Base-by-base conservation (phyloP, 2,329 filamentous ascomycete genomes). In the Botrytis paeoniae region DNA sequence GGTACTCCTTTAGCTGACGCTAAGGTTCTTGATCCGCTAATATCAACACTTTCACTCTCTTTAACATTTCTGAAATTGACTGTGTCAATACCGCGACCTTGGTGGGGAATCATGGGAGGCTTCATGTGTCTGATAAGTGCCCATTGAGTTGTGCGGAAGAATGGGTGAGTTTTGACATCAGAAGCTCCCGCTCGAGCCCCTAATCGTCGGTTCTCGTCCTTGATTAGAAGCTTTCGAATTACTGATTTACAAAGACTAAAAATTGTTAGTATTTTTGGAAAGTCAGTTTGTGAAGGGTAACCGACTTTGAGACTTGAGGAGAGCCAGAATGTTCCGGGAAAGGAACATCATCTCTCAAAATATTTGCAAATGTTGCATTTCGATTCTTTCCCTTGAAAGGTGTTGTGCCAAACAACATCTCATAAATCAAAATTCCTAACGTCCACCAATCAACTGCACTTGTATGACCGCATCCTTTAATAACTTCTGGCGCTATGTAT, bases 391-490 rank as follows among this genome's bases (percentile, higher is more conserved):
- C 96, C 86, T 99, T 99, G 88, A 99, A 99, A 1, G 96, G 96
- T 0, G 96, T 99, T 0, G 95, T 99, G 72, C 96, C 96, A 84
- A 95, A 99, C 51, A 99, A 87, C 96, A 99, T 99, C 83, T 99
- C 96, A 82, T 98, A 99, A 73, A 99, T 94, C 80, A 99, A 84
- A 77, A 99, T 98, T 32, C 96, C 96, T 70, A 99, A 84, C 0
- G 96, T 99, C 96, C 96, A 99, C 96, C 96, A 99, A 82, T 99
- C 96, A 22, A 99, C 96, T 22, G 96, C 96, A 81, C 95, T 98
- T 12, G 96, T 99, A 83, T 99, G 96, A 37, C 96, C 96, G 80
- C 95, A 98, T 57, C 96, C 96, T 84, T 98, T 98, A 82, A 99
- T 99, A 51, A 99, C 96, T 83, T 99, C 96, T 2, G 96, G 96